Conservation (phyloP, 31 red algal species). For the Pterothamnion heteromorphum region DNA sequence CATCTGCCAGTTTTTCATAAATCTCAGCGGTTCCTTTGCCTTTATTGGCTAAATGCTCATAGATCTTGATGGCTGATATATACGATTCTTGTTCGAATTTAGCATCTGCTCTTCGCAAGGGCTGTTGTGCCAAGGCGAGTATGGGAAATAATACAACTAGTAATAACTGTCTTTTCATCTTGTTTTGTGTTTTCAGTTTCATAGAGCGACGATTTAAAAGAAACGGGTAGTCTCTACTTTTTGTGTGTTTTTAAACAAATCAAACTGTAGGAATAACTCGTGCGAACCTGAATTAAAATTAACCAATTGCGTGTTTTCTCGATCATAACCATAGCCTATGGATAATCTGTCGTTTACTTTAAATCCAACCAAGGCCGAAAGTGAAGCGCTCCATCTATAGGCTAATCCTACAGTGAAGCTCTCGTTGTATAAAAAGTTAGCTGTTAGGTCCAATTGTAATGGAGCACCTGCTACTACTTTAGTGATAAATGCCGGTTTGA, state of each 20-base stretch:
- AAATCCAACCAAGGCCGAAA: neutral
- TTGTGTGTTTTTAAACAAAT: neutral
- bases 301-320: neutral
- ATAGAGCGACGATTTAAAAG: slow-evolving; percentile 9
- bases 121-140: neutral
- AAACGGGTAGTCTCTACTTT: neutral
- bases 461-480: neutral
- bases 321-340: neutral
- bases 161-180: neutral
- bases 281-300: neutral
- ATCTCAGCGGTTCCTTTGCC: neutral
- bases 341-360: neutral
- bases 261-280: neutral
- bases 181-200: neutral
- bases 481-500: neutral
- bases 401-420: neutral
- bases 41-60: neutral
- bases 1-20: too few species aligned
- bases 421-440: slow-evolving; percentile 6
- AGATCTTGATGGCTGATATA: neutral
- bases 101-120: neutral
- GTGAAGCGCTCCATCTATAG: neutral
- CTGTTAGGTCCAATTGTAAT: neutral
- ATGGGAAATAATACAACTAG: neutral
- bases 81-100: neutral